Evolutionary conservation across 2,329 filamentous ascomycete species (phyloP).

Genomic region (Torrubiella hemipterigena): DNA sequence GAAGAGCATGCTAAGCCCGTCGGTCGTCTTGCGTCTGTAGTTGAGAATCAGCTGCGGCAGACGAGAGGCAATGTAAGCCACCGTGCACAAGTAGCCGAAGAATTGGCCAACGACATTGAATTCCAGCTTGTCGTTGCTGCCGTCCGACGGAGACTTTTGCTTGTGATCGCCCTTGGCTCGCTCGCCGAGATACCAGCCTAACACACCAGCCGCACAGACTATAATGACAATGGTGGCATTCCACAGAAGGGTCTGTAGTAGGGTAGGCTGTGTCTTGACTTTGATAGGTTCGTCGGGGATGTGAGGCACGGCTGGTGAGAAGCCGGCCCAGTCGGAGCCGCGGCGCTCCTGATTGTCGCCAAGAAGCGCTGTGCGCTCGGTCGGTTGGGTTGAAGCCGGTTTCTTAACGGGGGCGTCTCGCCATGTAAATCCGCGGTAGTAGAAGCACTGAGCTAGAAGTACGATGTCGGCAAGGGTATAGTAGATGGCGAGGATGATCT

Average conservation of each 20-base stretch:
- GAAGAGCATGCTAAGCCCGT: conserved; percentile 87
- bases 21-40: conserved; percentile 82
- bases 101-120: conserved; percentile 76
- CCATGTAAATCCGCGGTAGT: conserved; percentile 77
- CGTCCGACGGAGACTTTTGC: conserved; percentile 24
- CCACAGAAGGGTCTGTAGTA: conserved; percentile 51
- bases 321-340: conserved; percentile 44
- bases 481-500: conserved; percentile 84
- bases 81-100: conserved; percentile 87
- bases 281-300: conserved; percentile 34
- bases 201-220: conserved; percentile 70
- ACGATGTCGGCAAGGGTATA: conserved; percentile 90
- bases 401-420: conserved; percentile 34
- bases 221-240: conserved; percentile 67
- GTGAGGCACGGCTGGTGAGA: conserved; percentile 76
- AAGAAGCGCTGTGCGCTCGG: conserved; percentile 42
- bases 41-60: conserved; percentile 87
- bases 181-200: conserved; percentile 68
- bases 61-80: conserved; percentile 78
- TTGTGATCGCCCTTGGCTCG: conserved; percentile 23
- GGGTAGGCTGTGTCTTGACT: conserved; percentile 35
- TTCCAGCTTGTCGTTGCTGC: conserved; percentile 38
- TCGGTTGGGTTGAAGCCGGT: conserved; percentile 24
- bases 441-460: conserved; percentile 81
- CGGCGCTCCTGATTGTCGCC: conserved; percentile 31